phyloP scores from a whole-genome alignment of 2,329 filamentous ascomycete species.

The Xenoacremonium recifei region DNA sequence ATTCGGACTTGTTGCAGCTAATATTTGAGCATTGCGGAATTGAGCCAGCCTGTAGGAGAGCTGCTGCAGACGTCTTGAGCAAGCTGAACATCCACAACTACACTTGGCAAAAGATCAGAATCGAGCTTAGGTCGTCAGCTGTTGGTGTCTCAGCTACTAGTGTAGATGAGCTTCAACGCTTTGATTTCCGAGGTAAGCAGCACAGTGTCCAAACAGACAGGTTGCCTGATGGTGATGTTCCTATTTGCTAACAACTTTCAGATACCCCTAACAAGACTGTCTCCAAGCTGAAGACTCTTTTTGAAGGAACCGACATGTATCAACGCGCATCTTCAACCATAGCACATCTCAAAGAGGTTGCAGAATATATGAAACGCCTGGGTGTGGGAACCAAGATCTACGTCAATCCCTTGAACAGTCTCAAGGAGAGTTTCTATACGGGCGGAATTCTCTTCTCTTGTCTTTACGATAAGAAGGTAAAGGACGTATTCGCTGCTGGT shows the following conservation, averaged over 20 bases:
- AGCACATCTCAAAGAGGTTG: conserved; percentile 75
- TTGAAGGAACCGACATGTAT: conserved; percentile 64
- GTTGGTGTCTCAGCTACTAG: conserved; percentile 86
- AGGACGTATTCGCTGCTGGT: conserved; percentile 87
- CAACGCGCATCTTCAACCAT: conserved; percentile 75
- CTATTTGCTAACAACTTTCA: conserved; percentile 26
- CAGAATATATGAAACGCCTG: conserved; percentile 73
- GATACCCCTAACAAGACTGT: conserved; percentile 58
- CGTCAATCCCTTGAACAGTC: conserved; percentile 78
- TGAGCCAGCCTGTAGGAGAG: conserved; percentile 62
- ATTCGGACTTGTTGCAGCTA: conserved; percentile 79
- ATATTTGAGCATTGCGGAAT: conserved; percentile 92
- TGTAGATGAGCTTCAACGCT: conserved; percentile 83
- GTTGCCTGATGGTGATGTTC: neutral
- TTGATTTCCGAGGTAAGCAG: conserved; percentile 76
- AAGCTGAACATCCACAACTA: conserved; percentile 80
- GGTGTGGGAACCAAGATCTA: conserved; percentile 76
- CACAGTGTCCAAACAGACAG: neutral
- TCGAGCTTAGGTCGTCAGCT: conserved; percentile 75
- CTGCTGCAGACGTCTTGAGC: conserved; percentile 80
- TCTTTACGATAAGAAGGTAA: conserved; percentile 78
- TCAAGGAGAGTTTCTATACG: conserved; percentile 88
- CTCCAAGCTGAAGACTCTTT: conserved; percentile 56
- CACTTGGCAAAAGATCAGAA: conserved; percentile 80
- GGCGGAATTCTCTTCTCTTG: conserved; percentile 89